Percentiles rank a stretch among this genome's conserved stretches.
phyloP scores from a whole-genome alignment of 192 early-diverging fungal genomes.

The Coemansia sp. region DNA sequence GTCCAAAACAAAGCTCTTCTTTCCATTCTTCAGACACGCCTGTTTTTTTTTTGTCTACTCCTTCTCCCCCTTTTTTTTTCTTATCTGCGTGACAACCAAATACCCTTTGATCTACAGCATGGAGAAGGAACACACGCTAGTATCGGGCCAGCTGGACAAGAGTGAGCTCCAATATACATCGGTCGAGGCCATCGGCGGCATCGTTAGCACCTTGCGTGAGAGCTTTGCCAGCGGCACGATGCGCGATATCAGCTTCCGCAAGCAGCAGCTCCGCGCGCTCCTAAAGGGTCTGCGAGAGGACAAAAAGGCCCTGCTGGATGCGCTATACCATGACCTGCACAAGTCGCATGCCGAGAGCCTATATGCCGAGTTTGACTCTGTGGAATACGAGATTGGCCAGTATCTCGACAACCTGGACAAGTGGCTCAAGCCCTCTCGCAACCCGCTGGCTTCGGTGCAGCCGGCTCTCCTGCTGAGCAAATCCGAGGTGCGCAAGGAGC shows the following conservation, averaged over 20 bases:
- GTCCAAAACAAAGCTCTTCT: no score
- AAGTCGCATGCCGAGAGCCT: conserved; percentile 57
- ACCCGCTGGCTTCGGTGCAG: conserved; percentile 26
- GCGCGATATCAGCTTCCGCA: conserved; percentile 28
- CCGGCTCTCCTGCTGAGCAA: conserved; percentile 52
- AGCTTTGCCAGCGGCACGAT: conserved; percentile 47
- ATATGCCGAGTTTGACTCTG: conserved; percentile 55
- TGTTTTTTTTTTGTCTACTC: background rate
- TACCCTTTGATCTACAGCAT: background rate
- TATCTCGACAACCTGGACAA: conserved; percentile 61
- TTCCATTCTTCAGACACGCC: background rate
- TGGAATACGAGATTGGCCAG: conserved; percentile 57
- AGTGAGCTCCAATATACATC: conserved; percentile 45
- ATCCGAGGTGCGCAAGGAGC: conserved; percentile 64
- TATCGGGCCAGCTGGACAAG: conserved; percentile 24
- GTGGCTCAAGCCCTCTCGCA: conserved; percentile 54
- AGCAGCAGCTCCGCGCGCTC: conserved; percentile 61
- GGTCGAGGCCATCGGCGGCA: conserved; percentile 42
- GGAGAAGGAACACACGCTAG: conserved; percentile 32
- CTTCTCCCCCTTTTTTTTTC: no score
- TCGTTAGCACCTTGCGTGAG: conserved; percentile 39
- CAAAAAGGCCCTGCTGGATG: conserved; percentile 55
- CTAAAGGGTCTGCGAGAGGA: conserved; percentile 62
- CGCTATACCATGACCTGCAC: conserved; percentile 58
- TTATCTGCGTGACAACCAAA: background rate